These are phyloP conservation scores for Sarocladium strictum DNA, from an alignment of 2,329 filamentous ascomycete species.

Conservation along the genomic window DNA sequence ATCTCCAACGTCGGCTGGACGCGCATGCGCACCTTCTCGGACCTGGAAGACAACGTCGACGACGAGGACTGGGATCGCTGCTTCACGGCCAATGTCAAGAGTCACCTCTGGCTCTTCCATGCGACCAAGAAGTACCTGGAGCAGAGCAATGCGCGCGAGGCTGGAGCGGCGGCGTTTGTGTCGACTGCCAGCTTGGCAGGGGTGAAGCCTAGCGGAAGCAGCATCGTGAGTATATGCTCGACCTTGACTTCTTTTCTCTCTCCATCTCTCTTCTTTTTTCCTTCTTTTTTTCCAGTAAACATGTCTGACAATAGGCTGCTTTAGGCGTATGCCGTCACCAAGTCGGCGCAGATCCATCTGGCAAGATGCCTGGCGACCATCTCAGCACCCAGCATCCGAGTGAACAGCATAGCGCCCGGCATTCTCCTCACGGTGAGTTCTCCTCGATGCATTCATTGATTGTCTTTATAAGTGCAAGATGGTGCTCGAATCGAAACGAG, in stretches of 20 bases:
- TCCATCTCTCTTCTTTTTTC: neutral
- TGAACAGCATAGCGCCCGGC: slow-evolving; percentile 53
- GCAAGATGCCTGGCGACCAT: slow-evolving; percentile 47
- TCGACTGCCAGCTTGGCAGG: slow-evolving; percentile 60
- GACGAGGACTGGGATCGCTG: slow-evolving; percentile 55
- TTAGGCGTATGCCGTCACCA: slow-evolving; percentile 32
- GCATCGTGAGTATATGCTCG: slow-evolving; percentile 44
- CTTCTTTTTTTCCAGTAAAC: too few species aligned
- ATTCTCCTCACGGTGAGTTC: slow-evolving; percentile 39
- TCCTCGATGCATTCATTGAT: neutral
- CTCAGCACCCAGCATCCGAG: slow-evolving; percentile 48
- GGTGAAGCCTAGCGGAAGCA: slow-evolving; percentile 56
- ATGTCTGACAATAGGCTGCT: neutral
- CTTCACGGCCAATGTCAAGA: slow-evolving; percentile 58
- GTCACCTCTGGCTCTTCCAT: slow-evolving; percentile 54
- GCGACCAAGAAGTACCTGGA: slow-evolving; percentile 49
- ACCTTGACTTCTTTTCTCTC: too few species aligned
- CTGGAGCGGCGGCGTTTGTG: slow-evolving; percentile 47
- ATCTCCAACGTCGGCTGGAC: slow-evolving; percentile 68
- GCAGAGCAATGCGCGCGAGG: slow-evolving; percentile 31
- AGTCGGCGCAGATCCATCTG: slow-evolving; percentile 63
- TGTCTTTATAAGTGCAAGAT: too few species aligned
- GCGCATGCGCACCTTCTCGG: slow-evolving; percentile 33
- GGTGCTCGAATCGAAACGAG: too few species aligned
- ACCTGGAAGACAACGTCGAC: slow-evolving; percentile 44